Evolutionary conservation across 139 green algal genomes (phyloP), one percentile per base, ranked within the genome.

Genomic region (Ostreobium quekettii): DNA sequence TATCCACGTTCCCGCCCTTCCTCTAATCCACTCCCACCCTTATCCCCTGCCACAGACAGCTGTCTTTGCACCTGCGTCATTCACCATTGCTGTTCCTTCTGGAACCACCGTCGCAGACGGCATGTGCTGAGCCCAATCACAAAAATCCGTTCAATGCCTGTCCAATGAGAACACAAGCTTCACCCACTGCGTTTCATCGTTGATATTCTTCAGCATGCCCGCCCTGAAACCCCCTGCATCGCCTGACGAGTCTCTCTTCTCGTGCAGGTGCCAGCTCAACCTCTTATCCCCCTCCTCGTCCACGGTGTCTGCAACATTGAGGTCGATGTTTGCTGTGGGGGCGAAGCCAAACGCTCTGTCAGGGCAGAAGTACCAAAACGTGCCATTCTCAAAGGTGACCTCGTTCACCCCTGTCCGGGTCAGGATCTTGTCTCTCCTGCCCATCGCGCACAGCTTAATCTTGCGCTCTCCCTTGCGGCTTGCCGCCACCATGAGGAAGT

Each of bases 241-340:
- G 42, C 42, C 19, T 19, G 11, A 19, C 15, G 42, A 11, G 19
- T 19, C 42, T 19, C 19, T 19, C 42, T 26, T 66, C 35, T 66
- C 31, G 59, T 66, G 59, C 8, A 66, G 29, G 59, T 66, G 59
- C 59, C 59, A 66, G 8, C 59, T 66, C 8, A 66, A 28, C 31
- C 59, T 36, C 6, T 66, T 26, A 22, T 49, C 59, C 4, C 24
- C 15, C 24, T 37, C 59, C 59, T 48, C 59, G 59, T 66, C 35
- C 24, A 22, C 29, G 5, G 59, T 66, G 59, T 66, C 59, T 22
- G 33, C 32, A 24, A 48, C 24, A 46, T 66, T 66, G 33, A 66
- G 35, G 4, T 4, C 28, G 35, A 66, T 47, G 5, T 7, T 46
- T 19, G 8, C 33, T 24, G 5, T 30, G 35, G 59, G 8, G 8